A percentile compares a stretch with the other conserved stretches of the same genome.
Conservation (phyloP, 352 stramenopile species). For the Globisporangium canariense region DNA sequence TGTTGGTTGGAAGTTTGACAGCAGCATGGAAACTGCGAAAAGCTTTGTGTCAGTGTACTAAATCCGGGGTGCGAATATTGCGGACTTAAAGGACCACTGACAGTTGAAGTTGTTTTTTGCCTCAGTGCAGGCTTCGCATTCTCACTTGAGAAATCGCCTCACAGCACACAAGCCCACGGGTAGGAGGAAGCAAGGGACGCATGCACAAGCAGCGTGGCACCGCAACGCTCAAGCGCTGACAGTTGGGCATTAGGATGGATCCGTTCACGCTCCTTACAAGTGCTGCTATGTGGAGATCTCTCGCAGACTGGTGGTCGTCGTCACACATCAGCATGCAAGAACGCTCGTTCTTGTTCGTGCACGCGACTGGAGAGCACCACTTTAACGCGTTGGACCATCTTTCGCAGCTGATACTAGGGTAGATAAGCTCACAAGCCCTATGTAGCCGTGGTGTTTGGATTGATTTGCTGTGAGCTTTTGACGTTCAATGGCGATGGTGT, state of each 20-base stretch:
- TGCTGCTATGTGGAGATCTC: background rate
- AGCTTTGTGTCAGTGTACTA: no score
- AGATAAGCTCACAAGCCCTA: background rate
- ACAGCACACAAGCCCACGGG: background rate
- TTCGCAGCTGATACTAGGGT: background rate
- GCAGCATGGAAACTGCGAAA: no score
- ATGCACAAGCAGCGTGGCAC: background rate
- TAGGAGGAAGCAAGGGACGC: background rate
- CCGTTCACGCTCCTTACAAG: background rate
- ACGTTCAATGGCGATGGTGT: background rate
- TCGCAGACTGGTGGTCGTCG: background rate
- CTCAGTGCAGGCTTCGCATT: no score
- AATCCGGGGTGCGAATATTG: no score
- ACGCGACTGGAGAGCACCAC: background rate
- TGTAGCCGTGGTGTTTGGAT: background rate
- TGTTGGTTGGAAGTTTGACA: no score
- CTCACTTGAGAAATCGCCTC: no score
- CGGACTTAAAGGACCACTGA: no score
- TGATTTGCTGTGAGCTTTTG: background rate
- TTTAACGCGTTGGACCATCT: background rate
- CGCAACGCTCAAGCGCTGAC: background rate
- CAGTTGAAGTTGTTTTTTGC: no score
- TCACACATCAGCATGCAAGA: background rate
- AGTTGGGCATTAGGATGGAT: background rate
- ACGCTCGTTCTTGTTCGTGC: background rate